phyloP scores from a whole-genome alignment of 352 stramenopile species.

The Phytopythium mirpurense region DNA sequence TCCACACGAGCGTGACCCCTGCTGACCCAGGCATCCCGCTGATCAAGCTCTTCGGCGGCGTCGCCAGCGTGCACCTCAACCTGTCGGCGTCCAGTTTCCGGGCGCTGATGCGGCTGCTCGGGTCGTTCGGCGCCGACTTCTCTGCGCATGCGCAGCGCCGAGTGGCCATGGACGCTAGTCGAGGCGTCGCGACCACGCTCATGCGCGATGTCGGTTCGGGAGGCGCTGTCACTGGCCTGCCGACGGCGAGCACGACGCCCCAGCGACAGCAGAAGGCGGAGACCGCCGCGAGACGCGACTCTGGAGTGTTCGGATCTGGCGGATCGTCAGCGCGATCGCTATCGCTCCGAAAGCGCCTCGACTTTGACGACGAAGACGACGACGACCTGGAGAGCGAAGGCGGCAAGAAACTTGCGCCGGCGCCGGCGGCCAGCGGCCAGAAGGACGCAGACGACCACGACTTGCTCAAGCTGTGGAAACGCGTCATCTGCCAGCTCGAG shows the following conservation, averaged over 20 bases:
- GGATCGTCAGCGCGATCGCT: slow-evolving; percentile 1
- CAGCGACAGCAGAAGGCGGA: background rate
- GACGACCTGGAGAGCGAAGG: background rate
- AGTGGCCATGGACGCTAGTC: slow-evolving; percentile 17
- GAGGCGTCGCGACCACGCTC: background rate
- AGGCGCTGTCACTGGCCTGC: background rate
- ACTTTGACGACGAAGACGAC: background rate
- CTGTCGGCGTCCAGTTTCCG: slow-evolving; percentile 60
- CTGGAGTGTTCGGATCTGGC: slow-evolving; percentile 1
- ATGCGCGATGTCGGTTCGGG: background rate
- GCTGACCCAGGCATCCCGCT: slow-evolving; percentile 76
- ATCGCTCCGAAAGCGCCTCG: background rate
- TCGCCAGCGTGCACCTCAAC: slow-evolving; percentile 68
- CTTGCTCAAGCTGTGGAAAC: slow-evolving; percentile 75
- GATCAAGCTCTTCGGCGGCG: slow-evolving; percentile 64
- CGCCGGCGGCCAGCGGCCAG: slow-evolving; percentile 3
- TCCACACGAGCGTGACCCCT: slow-evolving; percentile 72
- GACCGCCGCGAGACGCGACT: background rate
- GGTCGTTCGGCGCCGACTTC: slow-evolving; percentile 72
- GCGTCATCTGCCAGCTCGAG: slow-evolving; percentile 50
- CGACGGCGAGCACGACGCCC: background rate
- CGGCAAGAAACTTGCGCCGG: background rate
- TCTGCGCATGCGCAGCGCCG: slow-evolving; percentile 31
- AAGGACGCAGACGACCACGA: slow-evolving; percentile 70
- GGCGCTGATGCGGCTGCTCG: slow-evolving; percentile 48